Conservation (phyloP, 768 basidiomycete genomes). For the Mycena vitilis region DNA sequence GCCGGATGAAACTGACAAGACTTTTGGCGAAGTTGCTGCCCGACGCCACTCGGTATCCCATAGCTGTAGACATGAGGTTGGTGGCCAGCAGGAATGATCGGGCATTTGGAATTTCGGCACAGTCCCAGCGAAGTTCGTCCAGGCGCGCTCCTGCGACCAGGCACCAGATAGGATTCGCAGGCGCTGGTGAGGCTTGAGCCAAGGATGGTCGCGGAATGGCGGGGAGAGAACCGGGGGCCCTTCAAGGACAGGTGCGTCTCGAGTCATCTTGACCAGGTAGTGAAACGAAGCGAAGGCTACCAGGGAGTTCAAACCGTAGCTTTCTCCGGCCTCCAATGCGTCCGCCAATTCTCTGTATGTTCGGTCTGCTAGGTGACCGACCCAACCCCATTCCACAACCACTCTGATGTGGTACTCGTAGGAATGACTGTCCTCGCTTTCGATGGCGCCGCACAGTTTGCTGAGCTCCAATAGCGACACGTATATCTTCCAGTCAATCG, state of each 20-base stretch:
- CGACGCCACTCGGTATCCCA: neutral
- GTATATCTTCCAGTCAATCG: neutral
- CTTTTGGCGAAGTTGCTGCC: neutral
- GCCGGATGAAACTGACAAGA: neutral
- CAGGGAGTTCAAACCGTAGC: neutral
- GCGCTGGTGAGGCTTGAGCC: constrained; percentile 1
- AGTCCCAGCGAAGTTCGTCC: neutral
- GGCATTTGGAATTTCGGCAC: neutral
- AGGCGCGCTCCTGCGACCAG: constrained; percentile 1
- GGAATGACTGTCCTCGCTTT: neutral
- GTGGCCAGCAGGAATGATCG: neutral
- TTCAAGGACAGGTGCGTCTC: neutral
- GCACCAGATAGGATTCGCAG: constrained; percentile 8
- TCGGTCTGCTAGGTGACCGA: neutral
- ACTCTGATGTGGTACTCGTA: neutral
- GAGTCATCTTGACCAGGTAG: neutral
- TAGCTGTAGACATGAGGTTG: neutral
- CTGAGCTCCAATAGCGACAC: neutral
- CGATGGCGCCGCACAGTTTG: neutral
- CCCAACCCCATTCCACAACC: neutral
- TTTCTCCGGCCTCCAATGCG: neutral
- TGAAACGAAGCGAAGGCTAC: neutral
- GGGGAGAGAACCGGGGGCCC: neutral
- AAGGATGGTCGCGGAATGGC: neutral
- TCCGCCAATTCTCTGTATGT: neutral